A percentile compares a stretch with the other conserved stretches of the same genome.
These are phyloP conservation scores for Volvox africanus DNA, from an alignment of 139 green algal species.

Conservation along the genomic window DNA sequence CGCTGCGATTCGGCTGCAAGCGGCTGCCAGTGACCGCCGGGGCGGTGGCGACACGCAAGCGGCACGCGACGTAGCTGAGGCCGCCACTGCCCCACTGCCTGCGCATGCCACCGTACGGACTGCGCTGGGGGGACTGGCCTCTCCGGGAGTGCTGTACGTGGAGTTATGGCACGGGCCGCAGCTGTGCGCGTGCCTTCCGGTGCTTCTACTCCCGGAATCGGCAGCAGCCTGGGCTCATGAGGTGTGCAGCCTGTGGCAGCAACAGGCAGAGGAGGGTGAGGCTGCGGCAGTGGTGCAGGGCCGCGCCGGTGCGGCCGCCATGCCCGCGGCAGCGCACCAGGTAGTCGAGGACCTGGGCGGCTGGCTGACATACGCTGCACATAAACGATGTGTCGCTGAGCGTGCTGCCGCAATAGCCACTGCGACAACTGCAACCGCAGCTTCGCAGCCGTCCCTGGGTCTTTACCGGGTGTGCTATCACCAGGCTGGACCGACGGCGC, in stretches of 20 bases:
- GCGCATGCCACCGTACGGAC: constrained; percentile 15
- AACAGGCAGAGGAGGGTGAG: constrained; percentile 31
- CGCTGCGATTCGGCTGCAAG: constrained; percentile 36
- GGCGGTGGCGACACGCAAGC: constrained; percentile 36
- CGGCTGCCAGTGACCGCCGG: constrained; percentile 11
- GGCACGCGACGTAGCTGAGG: constrained; percentile 23
- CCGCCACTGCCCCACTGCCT: background rate
- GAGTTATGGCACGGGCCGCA: constrained; percentile 48
- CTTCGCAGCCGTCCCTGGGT: background rate
- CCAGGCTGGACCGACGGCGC: background rate
- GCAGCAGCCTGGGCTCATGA: constrained; percentile 32
- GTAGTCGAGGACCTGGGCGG: constrained; percentile 40
- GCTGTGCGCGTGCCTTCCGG: constrained; percentile 40
- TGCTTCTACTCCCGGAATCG: constrained; percentile 34
- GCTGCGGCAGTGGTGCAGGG: background rate
- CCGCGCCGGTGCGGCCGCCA: background rate
- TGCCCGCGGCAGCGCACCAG: constrained; percentile 29
- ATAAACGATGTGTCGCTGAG: background rate
- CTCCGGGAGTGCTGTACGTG: constrained; percentile 42
- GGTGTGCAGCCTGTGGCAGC: constrained; percentile 26
- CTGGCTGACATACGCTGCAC: constrained; percentile 42
- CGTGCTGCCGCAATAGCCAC: background rate
- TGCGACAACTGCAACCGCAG: background rate
- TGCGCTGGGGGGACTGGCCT: constrained; percentile 10
- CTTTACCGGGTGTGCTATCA: background rate